phyloP scores from a whole-genome alignment of 805 yeast genomes.

The Candida hispaniensis region DNA sequence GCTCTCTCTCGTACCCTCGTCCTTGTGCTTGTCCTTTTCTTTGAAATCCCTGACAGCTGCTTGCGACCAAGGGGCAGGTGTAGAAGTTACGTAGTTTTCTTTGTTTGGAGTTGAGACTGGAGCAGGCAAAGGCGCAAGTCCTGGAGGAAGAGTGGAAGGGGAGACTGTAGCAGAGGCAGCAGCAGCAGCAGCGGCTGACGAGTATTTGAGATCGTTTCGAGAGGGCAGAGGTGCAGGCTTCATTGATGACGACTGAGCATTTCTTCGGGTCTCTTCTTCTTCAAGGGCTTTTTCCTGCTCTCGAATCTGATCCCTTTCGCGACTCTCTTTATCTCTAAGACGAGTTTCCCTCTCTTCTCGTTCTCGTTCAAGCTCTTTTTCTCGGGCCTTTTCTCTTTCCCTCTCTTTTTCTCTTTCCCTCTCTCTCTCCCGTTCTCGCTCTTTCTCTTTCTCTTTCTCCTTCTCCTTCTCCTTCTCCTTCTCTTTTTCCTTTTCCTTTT shows the following conservation, averaged over 20 bases:
- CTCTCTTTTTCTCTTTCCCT: too few relatives aligned
- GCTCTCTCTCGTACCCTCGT: too few relatives aligned
- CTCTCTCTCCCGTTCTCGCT: too few relatives aligned
- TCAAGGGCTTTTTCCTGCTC: constrained; percentile 11
- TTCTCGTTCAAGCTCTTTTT: too few relatives aligned
- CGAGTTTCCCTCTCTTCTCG: too few relatives aligned
- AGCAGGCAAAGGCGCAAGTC: constrained; percentile 13
- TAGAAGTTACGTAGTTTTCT: constrained; percentile 5
- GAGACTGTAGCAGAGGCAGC: constrained; percentile 21
- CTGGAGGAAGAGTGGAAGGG: constrained; percentile 10
- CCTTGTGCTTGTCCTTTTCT: too few relatives aligned
- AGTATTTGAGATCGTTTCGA: constrained; percentile 44
- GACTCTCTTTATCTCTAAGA: too few relatives aligned
- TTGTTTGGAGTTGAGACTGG: too few relatives aligned
- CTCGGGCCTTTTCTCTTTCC: too few relatives aligned
- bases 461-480: constrained; percentile 20
- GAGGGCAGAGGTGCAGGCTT: constrained; percentile 49
- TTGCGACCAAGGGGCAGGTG: constrained; percentile 24
- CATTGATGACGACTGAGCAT: constrained; percentile 19
- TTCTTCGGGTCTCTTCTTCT: neutral
- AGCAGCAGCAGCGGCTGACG: constrained; percentile 40
- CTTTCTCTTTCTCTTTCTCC: constrained; percentile 9
- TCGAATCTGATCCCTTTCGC: too few relatives aligned
- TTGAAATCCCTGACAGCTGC: too few relatives aligned
- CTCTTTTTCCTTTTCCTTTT: constrained; percentile 14